Evolutionary conservation across 495 filamentous ascomycete genomes (phyloP).

Genomic region (Penicillium cataractarum): DNA sequence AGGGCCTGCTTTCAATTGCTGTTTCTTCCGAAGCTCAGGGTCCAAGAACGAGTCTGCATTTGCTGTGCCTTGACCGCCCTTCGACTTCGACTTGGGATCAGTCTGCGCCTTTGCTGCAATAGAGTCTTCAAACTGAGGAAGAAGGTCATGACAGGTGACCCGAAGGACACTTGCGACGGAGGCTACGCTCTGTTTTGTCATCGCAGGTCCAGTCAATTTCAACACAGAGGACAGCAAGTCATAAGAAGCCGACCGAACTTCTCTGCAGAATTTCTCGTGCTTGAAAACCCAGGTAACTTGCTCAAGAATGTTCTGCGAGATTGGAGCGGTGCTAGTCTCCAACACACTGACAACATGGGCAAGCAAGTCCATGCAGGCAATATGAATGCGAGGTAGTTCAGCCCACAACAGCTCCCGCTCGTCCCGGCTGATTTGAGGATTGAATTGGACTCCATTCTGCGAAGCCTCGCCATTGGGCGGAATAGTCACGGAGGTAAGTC

Average conservation of each 20-base stretch:
- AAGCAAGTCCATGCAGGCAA: slow-evolving; percentile 64
- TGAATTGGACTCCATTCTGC: slow-evolving; percentile 51
- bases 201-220: slow-evolving; percentile 59
- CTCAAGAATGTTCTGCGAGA: slow-evolving; percentile 64
- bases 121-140: slow-evolving; percentile 48
- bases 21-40: slow-evolving; percentile 35
- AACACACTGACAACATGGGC: slow-evolving; percentile 56
- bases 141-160: slow-evolving; percentile 65
- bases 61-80: slow-evolving; percentile 38
- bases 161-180: slow-evolving; percentile 61
- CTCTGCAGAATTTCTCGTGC: slow-evolving; percentile 57
- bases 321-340: slow-evolving; percentile 51
- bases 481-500: slow-evolving; percentile 68
- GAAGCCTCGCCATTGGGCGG: slow-evolving; percentile 47
- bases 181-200: slow-evolving; percentile 63
- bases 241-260: slow-evolving; percentile 65
- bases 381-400: slow-evolving; percentile 72
- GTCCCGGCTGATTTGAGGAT: slow-evolving; percentile 70
- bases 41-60: slow-evolving; percentile 62
- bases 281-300: slow-evolving; percentile 70
- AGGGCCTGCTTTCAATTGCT: slow-evolving; percentile 21
- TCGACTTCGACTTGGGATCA: slow-evolving; percentile 40
- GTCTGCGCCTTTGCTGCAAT: slow-evolving; percentile 28
- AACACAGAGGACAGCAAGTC: slow-evolving; percentile 59
- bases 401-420: slow-evolving; percentile 76